Percentiles rank a stretch among this genome's conserved stretches.
Evolutionary conservation across 116 monocot genomes (phyloP).

Genomic region (Zostera marina): DNA sequence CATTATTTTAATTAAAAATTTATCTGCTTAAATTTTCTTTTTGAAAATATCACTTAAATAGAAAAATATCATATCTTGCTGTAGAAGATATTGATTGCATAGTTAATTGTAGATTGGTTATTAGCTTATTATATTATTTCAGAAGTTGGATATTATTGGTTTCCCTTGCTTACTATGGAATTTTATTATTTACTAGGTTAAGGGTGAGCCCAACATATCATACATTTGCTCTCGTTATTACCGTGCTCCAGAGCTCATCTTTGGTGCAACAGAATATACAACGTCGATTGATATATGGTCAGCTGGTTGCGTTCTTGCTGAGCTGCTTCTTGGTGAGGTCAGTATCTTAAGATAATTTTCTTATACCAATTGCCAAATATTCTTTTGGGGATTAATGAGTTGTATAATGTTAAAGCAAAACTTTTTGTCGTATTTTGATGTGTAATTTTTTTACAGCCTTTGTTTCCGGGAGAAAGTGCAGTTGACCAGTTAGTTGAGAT

Average conservation of each 20-base stretch:
- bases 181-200: conserved; percentile 7
- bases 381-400: too few species aligned
- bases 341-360: background rate
- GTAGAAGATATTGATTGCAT: too few species aligned
- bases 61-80: too few species aligned
- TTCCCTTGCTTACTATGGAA: background rate
- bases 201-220: conserved; percentile 23
- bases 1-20: too few species aligned
- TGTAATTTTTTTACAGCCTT: too few species aligned
- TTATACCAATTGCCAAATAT: background rate
- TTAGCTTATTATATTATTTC: too few species aligned
- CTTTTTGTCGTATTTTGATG: too few species aligned
- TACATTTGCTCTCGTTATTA: conserved; percentile 25
- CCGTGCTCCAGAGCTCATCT: conserved; percentile 23
- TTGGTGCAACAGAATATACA: conserved; percentile 20
- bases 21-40: too few species aligned
- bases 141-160: too few species aligned
- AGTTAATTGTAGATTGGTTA: too few species aligned
- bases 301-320: conserved; percentile 19
- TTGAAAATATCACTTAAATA: too few species aligned
- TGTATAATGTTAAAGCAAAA: too few species aligned
- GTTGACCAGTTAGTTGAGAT: conserved; percentile 24
- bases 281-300: conserved; percentile 27
- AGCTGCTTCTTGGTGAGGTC: conserved; percentile 21
- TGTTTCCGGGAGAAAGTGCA: conserved; percentile 21